A percentile compares a stretch with the other conserved stretches of the same genome.
These are phyloP conservation scores for Metschnikowia noctiluminum DNA, from an alignment of 805 yeast genomes.

Conservation along the genomic window DNA sequence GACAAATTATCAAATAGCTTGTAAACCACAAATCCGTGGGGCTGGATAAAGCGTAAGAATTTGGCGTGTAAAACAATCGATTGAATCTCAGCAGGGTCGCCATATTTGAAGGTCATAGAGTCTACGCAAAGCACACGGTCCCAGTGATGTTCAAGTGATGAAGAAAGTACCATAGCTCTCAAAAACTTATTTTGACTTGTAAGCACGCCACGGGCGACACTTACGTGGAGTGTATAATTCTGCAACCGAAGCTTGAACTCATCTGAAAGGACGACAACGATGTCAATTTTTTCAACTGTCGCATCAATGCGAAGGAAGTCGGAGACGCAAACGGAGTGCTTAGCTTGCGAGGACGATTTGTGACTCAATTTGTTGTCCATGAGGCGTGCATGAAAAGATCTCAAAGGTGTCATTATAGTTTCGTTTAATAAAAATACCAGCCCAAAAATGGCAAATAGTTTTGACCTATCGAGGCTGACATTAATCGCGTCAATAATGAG, in stretches of 20 bases:
- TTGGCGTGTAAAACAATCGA: conserved; percentile 16
- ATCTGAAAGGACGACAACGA: conserved; percentile 12
- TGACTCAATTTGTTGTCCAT: conserved; percentile 20
- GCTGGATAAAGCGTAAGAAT: conserved; percentile 33
- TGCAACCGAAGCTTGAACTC: conserved; percentile 20
- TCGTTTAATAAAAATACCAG: conserved; percentile 29
- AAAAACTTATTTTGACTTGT: conserved; percentile 4
- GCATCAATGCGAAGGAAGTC: conserved; percentile 2
- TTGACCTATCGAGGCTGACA: conserved; percentile 27
- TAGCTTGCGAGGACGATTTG: not conserved
- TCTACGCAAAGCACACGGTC: conserved; percentile 16
- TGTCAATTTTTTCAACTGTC: conserved; percentile 10
- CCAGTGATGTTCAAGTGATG: conserved; percentile 12
- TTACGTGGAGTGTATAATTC: conserved; percentile 1
- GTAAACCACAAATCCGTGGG: conserved; percentile 37
- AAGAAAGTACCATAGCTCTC: conserved; percentile 13
- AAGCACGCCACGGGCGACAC: not conserved
- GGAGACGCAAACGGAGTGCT: not conserved
- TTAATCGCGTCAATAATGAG: conserved; percentile 16
- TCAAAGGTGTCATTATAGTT: conserved; percentile 29
- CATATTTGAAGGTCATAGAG: conserved; percentile 2
- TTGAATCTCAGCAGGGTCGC: conserved; percentile 6
- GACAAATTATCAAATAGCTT: conserved; percentile 39
- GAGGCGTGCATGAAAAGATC: conserved; percentile 21
- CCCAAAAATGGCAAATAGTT: conserved; percentile 32